These are phyloP conservation scores for Linum trigynum DNA, from an alignment of 345 rosid genomes.

Conservation along the genomic window DNA sequence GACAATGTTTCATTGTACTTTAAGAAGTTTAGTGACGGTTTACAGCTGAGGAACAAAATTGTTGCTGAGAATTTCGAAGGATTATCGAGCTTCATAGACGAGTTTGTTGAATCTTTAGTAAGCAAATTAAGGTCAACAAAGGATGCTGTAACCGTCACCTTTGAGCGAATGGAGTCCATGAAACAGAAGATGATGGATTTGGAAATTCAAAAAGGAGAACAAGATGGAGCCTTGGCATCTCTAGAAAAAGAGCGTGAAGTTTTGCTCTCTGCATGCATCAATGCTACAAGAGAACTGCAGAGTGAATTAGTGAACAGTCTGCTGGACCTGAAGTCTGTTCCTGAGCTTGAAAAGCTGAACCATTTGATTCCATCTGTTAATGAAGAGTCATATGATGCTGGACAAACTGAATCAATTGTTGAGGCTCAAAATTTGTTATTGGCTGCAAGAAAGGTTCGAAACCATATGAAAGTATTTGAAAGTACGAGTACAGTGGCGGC, in stretches of 20 bases:
- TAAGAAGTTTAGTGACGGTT: constrained; percentile 40
- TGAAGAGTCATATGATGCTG: constrained; percentile 26
- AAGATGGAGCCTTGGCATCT: constrained; percentile 32
- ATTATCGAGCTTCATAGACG: constrained; percentile 43
- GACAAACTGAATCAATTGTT: constrained; percentile 27
- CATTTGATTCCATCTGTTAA: constrained; percentile 20
- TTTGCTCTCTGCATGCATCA: constrained; percentile 49
- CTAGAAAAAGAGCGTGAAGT: constrained; percentile 37
- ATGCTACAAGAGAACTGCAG: constrained; percentile 49
- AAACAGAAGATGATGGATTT: constrained; percentile 33
- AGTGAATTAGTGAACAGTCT: constrained; percentile 40
- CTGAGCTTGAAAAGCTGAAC: constrained; percentile 36
- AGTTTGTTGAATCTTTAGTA: constrained; percentile 32
- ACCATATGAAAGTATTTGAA: constrained; percentile 39
- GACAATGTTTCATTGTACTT: constrained; percentile 39
- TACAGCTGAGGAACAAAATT: constrained; percentile 40
- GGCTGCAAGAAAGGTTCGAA: constrained; percentile 33
- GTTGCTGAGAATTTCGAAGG: constrained; percentile 37
- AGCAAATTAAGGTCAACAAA: constrained; percentile 39
- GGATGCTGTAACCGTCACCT: constrained; percentile 26
- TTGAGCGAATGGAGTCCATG: constrained; percentile 43
- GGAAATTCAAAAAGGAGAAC: constrained; percentile 42
- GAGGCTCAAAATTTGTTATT: constrained; percentile 36
- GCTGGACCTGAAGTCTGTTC: constrained; percentile 29
- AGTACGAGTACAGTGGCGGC: constrained; percentile 41